Evolutionary conservation across 495 filamentous ascomycete species (phyloP), one percentile per base, ranked within the genome.

Genomic region (Daldinia bambusicola): DNA sequence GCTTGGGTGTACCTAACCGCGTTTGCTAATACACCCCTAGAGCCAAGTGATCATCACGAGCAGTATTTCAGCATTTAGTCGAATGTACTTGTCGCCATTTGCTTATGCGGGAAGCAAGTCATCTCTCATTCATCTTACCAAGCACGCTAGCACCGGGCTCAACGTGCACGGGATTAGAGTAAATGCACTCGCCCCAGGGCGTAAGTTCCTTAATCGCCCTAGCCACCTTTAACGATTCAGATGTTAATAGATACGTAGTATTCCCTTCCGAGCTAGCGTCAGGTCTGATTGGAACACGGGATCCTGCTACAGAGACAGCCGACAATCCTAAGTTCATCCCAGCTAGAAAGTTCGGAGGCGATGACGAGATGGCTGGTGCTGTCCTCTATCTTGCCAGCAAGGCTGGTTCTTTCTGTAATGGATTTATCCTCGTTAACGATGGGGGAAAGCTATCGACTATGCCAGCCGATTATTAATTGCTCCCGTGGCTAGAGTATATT

Each of bases 131-230:
- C 86, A 88, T 57, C 58, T 89, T 51, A 83, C 86, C 34, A 90
- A 90, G 79, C 75, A 82, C 69, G 69, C 87, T 14, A 76, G 83
- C 12, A 88, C 84, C 0, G 71, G 55, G 31, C 75, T 88, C 7
- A 74, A 71, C 4, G 74, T 75, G 6, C 85, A 85, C 59, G 71
- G 79, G 26, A 89, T 90, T 43, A 78, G 88, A 0, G 79, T 82
- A 22, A 90, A 89, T 78, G 83, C 83, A 4, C 77, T 90, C 40
- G 83, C 86, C 8, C 88, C 88, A 20, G 89, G 88, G 9, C 66
- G 85, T 87, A 74, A 79, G 82, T 82, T 60, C 10, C 30, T 12
- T 18, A 13, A 30, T 6, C 20, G 9, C 55, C 50, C 56, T 32
- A 14, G 20, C 4, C 34, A 30, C 16, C 51, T 48, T 43, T 43